Conservation (phyloP, 2,329 filamentous ascomycete species). For the Domatiomyces globalis region DNA sequence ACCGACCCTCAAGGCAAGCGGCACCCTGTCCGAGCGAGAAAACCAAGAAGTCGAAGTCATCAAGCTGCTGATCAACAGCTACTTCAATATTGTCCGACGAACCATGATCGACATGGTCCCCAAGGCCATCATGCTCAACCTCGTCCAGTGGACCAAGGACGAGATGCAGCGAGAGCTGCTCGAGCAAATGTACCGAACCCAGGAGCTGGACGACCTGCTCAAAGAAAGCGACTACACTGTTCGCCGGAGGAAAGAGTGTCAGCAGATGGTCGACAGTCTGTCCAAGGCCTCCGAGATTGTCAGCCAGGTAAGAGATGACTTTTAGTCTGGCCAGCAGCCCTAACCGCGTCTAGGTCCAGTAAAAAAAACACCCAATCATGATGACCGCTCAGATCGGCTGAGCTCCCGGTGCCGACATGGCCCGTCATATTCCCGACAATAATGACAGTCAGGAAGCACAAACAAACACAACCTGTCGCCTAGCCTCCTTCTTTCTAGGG, state of each 20-base stretch:
- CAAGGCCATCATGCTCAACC: conserved; percentile 95
- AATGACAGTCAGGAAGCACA: no score
- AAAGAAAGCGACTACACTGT: conserved; percentile 98
- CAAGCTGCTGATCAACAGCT: conserved; percentile 89
- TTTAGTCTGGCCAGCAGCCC: not conserved
- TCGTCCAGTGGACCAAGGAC: conserved; percentile 92
- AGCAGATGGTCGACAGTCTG: conserved; percentile 96
- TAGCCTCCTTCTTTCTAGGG: not conserved
- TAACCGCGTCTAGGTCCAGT: not conserved
- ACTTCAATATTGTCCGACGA: conserved; percentile 94
- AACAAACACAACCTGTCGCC: not conserved
- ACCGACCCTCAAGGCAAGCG: conserved; percentile 82
- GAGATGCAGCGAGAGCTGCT: conserved; percentile 96
- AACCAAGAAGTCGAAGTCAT: conserved; percentile 96
- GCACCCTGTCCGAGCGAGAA: conserved; percentile 85
- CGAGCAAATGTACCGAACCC: conserved; percentile 90
- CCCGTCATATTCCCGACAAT: no score
- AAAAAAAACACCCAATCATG: not conserved
- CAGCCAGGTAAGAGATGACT: conserved; percentile 42
- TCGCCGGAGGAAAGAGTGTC: conserved; percentile 89
- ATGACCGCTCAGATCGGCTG: no score
- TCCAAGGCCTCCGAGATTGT: conserved; percentile 89
- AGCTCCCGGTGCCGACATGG: no score
- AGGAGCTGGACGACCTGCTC: conserved; percentile 81
- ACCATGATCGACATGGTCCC: conserved; percentile 99